These are phyloP conservation scores for Penicillium capsulatum DNA, from an alignment of 2,329 filamentous ascomycete species.

Conservation along the genomic window DNA sequence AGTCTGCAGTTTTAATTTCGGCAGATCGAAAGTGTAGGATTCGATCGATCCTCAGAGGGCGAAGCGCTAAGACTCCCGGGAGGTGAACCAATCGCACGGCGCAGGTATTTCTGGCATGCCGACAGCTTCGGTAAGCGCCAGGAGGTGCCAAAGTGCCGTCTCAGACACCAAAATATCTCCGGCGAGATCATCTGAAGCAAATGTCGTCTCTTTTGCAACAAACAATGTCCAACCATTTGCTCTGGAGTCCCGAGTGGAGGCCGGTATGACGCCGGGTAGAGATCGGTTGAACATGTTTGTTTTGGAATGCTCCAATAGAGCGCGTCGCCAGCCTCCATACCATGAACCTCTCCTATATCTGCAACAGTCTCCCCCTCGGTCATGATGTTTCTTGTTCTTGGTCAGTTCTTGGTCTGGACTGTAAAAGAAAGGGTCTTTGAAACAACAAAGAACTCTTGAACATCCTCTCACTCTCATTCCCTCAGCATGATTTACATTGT, in stretches of 20 bases:
- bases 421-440: background rate
- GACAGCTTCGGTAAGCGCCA: slow-evolving; percentile 17
- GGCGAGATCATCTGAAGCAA: slow-evolving; percentile 8
- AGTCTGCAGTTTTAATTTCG: slow-evolving; percentile 1
- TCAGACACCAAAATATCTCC: slow-evolving; percentile 15
- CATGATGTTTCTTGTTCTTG: slow-evolving; percentile 4
- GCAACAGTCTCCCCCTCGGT: slow-evolving; percentile 7
- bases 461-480: slow-evolving; percentile 4
- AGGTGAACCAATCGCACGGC: slow-evolving; percentile 12
- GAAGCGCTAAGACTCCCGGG: slow-evolving; percentile 12
- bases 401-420: too few species aligned
- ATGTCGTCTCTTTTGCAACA: slow-evolving; percentile 7
- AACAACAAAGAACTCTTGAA: slow-evolving; percentile 5
- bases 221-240: slow-evolving; percentile 15
- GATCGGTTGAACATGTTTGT: slow-evolving; percentile 11
- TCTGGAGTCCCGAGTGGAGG: too few species aligned
- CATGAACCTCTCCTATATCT: slow-evolving; percentile 13
- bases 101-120: slow-evolving; percentile 1
- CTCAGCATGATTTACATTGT: too few species aligned
- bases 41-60: background rate
- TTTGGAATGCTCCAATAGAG: slow-evolving; percentile 14
- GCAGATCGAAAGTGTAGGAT: background rate
- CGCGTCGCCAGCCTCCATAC: slow-evolving; percentile 2
- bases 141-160: slow-evolving; percentile 9
- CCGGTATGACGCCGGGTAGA: slow-evolving; percentile 10